A percentile compares a stretch with the other conserved stretches of the same genome.
These are phyloP conservation scores for Pleurotus salmoneostramineus DNA, from an alignment of 768 basidiomycete genomes.

Conservation along the genomic window DNA sequence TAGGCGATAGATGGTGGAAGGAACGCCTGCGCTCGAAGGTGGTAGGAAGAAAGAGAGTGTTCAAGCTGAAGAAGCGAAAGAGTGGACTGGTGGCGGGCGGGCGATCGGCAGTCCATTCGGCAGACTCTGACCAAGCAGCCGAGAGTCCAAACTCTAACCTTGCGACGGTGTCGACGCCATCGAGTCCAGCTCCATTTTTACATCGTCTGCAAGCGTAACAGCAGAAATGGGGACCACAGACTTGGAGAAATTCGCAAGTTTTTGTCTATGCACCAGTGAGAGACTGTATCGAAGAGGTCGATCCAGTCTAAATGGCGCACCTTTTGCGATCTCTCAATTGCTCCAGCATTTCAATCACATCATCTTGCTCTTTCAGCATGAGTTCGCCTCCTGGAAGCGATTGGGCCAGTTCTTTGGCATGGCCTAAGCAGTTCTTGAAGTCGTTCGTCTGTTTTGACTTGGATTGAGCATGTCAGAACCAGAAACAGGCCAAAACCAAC, in stretches of 20 bases:
- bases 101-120: background rate
- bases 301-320: conserved; percentile 40
- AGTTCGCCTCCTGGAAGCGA: conserved; percentile 73
- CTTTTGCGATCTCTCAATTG: conserved; percentile 58
- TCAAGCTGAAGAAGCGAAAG: background rate
- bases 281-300: background rate
- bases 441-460: conserved; percentile 55
- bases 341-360: conserved; percentile 68
- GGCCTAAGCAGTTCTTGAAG: conserved; percentile 53
- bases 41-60: background rate
- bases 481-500: conserved; percentile 13
- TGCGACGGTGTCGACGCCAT: conserved; percentile 67
- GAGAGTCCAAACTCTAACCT: conserved; percentile 14
- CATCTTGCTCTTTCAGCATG: conserved; percentile 62
- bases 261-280: conserved; percentile 34
- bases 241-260: conserved; percentile 49
- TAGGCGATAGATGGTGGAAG: background rate
- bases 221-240: conserved; percentile 31
- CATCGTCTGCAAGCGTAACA: conserved; percentile 16
- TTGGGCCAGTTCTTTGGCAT: conserved; percentile 56
- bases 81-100: background rate
- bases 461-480: background rate
- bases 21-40: conserved; percentile 5
- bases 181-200: conserved; percentile 69
- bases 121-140: background rate